Percentiles rank a stretch among this genome's conserved stretches.
These are phyloP conservation scores for Monosporascus sp. DNA, from an alignment of 2,329 filamentous ascomycete species.

Conservation along the genomic window DNA sequence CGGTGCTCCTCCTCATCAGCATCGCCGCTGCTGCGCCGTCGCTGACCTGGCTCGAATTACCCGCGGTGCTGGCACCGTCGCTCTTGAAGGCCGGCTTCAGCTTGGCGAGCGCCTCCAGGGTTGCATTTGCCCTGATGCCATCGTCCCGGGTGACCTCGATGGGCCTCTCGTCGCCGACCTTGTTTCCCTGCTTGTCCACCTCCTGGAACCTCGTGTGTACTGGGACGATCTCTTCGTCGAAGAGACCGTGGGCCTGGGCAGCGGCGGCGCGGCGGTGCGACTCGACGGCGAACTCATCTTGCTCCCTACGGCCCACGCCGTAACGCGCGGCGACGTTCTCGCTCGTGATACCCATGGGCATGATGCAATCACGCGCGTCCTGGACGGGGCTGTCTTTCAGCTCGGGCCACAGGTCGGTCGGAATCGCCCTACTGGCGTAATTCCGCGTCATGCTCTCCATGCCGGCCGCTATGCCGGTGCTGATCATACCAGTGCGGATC, in stretches of 20 bases:
- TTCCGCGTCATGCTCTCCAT: slow-evolving; percentile 97
- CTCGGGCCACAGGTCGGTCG: slow-evolving; percentile 72
- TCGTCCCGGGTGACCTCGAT: slow-evolving; percentile 75
- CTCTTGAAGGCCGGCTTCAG: slow-evolving; percentile 82
- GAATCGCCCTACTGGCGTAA: slow-evolving; percentile 81
- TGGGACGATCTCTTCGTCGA: slow-evolving; percentile 74
- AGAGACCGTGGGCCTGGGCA: slow-evolving; percentile 65
- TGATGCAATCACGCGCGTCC: slow-evolving; percentile 80
- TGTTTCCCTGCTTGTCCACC: slow-evolving; percentile 55
- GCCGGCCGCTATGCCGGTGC: slow-evolving; percentile 74
- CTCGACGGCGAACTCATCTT: slow-evolving; percentile 75
- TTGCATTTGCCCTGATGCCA: slow-evolving; percentile 68
- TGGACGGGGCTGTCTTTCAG: slow-evolving; percentile 59
- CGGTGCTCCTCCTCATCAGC: slow-evolving; percentile 79
- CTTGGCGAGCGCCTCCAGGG: slow-evolving; percentile 64
- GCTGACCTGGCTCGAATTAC: slow-evolving; percentile 80
- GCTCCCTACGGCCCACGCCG: slow-evolving; percentile 66
- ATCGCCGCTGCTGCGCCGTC: slow-evolving; percentile 83
- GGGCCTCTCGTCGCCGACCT: slow-evolving; percentile 50
- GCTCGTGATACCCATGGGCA: slow-evolving; percentile 87
- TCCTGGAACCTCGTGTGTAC: slow-evolving; percentile 67
- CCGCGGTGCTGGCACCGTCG: slow-evolving; percentile 75
- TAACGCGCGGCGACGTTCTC: slow-evolving; percentile 85
- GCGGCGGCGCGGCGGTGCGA: slow-evolving; percentile 69
- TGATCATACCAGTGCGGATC: slow-evolving; percentile 70